phyloP scores from a whole-genome alignment of 78 protist species.

The Monosiga brevicollis region DNA sequence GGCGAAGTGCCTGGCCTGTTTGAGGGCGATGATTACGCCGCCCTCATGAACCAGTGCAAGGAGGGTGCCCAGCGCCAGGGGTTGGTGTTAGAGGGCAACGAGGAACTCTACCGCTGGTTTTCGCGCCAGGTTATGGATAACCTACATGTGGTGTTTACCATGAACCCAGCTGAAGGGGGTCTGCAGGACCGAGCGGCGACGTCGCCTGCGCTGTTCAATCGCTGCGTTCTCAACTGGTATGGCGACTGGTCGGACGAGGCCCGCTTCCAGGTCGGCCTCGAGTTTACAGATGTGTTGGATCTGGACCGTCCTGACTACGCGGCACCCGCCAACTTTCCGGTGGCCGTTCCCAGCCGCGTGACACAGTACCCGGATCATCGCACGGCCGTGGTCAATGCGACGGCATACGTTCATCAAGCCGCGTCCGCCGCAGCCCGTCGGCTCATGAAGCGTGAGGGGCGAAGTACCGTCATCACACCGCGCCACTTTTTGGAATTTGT shows the following conservation, averaged over 20 bases:
- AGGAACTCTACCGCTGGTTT: constrained; percentile 53
- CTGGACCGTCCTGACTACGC: constrained; percentile 43
- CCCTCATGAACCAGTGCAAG: constrained; percentile 27
- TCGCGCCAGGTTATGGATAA: constrained; percentile 61
- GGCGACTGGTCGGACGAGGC: constrained; percentile 91
- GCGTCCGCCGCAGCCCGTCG: constrained; percentile 43
- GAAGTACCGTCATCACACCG: constrained; percentile 82
- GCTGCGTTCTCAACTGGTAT: constrained; percentile 81
- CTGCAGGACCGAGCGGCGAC: constrained; percentile 66
- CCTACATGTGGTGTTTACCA: constrained; percentile 76
- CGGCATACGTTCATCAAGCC: constrained; percentile 65
- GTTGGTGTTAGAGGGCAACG: constrained; percentile 38
- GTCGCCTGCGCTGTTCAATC: constrained; percentile 78
- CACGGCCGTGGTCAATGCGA: constrained; percentile 53
- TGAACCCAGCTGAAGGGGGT: constrained; percentile 75
- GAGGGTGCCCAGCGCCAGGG: constrained; percentile 29
- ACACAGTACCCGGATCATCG: no score
- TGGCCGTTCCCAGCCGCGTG: constrained; percentile 13
- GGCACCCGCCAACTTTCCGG: constrained; percentile 17
- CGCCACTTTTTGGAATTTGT: constrained; percentile 94
- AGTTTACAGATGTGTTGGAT: constrained; percentile 69
- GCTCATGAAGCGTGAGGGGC: constrained; percentile 51
- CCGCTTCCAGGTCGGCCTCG: constrained; percentile 72
- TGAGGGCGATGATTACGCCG: constrained; percentile 60
- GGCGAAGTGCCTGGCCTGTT: constrained; percentile 79